These are phyloP conservation scores for Salix purpurea DNA, from an alignment of 345 rosid species.

Conservation along the genomic window DNA sequence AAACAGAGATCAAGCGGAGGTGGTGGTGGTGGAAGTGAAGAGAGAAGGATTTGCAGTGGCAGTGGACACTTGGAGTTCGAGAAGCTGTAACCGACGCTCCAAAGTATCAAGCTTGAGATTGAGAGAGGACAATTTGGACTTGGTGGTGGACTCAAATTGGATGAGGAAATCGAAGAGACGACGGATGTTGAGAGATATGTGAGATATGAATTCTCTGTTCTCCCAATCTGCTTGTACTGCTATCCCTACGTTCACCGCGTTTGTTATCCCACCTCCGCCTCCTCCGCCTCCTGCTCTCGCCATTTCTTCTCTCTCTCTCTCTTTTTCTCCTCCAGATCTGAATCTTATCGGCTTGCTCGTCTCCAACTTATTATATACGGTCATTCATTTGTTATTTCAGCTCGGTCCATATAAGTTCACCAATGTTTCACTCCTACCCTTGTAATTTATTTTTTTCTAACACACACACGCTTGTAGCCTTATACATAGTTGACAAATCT, in stretches of 20 bases:
- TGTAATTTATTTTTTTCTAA: too few relatives aligned
- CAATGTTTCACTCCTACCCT: too few relatives aligned
- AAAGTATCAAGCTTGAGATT: constrained; percentile 82
- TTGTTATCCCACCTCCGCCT: constrained; percentile 64
- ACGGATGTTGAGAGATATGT: constrained; percentile 94
- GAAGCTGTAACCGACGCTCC: constrained; percentile 83
- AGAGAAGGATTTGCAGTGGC: constrained; percentile 83
- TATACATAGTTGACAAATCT: too few relatives aligned
- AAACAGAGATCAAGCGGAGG: constrained; percentile 35
- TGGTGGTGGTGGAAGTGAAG: constrained; percentile 22
- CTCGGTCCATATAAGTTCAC: too few relatives aligned
- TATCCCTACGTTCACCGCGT: constrained; percentile 98
- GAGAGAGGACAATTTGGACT: constrained; percentile 74
- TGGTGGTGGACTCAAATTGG: constrained; percentile 92
- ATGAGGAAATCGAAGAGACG: constrained; percentile 97
- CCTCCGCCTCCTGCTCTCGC: constrained; percentile 52
- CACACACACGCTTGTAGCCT: too few relatives aligned
- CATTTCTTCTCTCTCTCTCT: constrained; percentile 35
- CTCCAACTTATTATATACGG: too few relatives aligned
- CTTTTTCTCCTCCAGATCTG: not conserved
- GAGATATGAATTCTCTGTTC: constrained; percentile 94
- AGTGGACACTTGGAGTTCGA: constrained; percentile 88
- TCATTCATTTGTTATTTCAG: too few relatives aligned
- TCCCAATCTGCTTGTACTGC: constrained; percentile 99
- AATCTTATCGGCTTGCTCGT: too few relatives aligned